These are phyloP conservation scores for Pichia sp. DNA, from an alignment of 1,139 yeast species.

Conservation along the genomic window DNA sequence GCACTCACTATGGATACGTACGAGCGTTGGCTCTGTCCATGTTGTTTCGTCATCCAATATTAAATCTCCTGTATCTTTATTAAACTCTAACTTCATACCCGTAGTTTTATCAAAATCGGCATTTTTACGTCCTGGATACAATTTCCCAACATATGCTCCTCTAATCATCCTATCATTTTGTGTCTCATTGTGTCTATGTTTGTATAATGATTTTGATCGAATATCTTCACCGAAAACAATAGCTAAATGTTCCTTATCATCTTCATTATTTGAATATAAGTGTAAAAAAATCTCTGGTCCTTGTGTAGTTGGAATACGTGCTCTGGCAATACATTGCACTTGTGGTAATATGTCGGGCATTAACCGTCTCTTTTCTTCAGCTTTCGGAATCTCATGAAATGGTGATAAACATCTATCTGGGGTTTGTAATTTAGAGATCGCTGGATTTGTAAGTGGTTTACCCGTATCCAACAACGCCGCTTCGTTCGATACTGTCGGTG, in stretches of 20 bases:
- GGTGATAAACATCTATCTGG: constrained; percentile 7
- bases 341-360: constrained; percentile 46
- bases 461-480: not conserved
- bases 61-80: constrained; percentile 41
- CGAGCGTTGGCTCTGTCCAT: constrained; percentile 33
- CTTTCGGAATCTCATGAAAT: constrained; percentile 6
- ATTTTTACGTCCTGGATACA: constrained; percentile 72
- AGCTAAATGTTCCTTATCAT: constrained; percentile 91
- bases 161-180: constrained; percentile 94
- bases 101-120: constrained; percentile 57
- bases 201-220: constrained; percentile 67
- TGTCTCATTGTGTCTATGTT: constrained; percentile 53
- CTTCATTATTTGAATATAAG: constrained; percentile 77
- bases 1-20: constrained; percentile 93
- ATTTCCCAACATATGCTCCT: constrained; percentile 89
- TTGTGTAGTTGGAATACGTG: constrained; percentile 86
- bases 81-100: constrained; percentile 41
- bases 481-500: constrained; percentile 24
- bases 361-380: constrained; percentile 27
- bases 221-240: constrained; percentile 94
- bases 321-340: constrained; percentile 88
- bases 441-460: not conserved
- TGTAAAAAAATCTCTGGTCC: constrained; percentile 93
- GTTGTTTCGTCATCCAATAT: constrained; percentile 32
- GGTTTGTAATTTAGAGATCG: not conserved